Evolutionary conservation across 2,329 filamentous ascomycete genomes (phyloP), one percentile per base, ranked within the genome.

Genomic region (Ambrosiella xylebori): DNA sequence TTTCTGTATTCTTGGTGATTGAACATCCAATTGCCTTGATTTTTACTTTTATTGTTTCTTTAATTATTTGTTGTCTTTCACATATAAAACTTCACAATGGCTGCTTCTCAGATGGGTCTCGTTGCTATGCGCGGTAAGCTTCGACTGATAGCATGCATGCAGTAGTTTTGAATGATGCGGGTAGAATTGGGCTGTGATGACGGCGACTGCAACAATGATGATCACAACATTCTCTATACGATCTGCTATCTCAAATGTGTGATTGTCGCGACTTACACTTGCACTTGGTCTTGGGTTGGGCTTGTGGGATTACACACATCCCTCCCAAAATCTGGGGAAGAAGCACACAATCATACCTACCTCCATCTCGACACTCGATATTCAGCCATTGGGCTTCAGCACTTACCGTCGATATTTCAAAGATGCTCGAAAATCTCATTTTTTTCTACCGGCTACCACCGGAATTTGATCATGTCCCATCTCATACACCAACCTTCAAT

Each of bases 31-130:
- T 52, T n/a, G 13, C 36, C 19, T 52, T 17, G 19, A 27, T 27
- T 36, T 52, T 1, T 52, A 35, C 49, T 38, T 7, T 13, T 36
- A 12, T 59, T 54, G 8, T 55, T 19, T 57, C n/a, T 45, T 40
- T 58, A 17, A 45, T 52, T 19, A 35, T 49, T 19, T 53, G 40
- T 15, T 27, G 40, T 49, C 44, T 7, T 40, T 59, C 44, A 35
- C n/a, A 7, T 55, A 8, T 9, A 35, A 39, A 37, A 56, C 27
- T 19, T 38, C 66, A 69, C 64, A 49, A 82, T 82, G 78, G 76
- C 74, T 68, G 73, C 76, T 66, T 76, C 78, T 65, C 71, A 78
- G 71, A 73, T 79, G 66, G 78, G 78, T 68, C 67, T 79, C 64
- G 74, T 75, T 71, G 78, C 78, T 68, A 69, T 80, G 68, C 77